phyloP scores from a whole-genome alignment of 2,329 filamentous ascomycete genomes.

The Botrytis fabae region DNA sequence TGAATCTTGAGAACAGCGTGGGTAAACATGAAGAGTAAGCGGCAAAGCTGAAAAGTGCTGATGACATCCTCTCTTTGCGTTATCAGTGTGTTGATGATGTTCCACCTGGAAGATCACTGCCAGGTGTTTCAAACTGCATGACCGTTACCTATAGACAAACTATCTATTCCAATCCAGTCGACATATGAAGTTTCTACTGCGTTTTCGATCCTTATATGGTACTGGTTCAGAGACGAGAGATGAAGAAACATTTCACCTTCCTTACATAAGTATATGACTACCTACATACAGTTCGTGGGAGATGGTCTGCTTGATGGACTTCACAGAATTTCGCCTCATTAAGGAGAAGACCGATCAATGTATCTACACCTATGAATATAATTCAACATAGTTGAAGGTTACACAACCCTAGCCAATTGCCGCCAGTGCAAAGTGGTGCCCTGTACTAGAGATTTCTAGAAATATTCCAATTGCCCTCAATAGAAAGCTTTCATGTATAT shows the following conservation, averaged over 20 bases:
- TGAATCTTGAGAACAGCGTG: fast-evolving
- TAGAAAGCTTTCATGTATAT: too few species aligned
- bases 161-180: too few species aligned
- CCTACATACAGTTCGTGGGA: neutral
- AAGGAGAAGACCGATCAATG: too few species aligned
- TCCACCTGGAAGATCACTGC: neutral
- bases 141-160: too few species aligned
- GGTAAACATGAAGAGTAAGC: fast-evolving
- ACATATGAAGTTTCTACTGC: neutral
- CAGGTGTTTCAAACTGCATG: too few species aligned
- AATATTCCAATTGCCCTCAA: neutral
- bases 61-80: neutral
- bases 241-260: neutral
- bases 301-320: neutral
- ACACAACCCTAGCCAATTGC: neutral
- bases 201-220: too few species aligned
- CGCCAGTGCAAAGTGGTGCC: too few species aligned
- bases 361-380: neutral
- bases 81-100: neutral
- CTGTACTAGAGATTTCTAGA: neutral
- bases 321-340: neutral
- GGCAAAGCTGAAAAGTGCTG: fast-evolving
- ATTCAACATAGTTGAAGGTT: fast-evolving
- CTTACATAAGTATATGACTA: neutral
- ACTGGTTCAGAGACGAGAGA: neutral